phyloP scores from a whole-genome alignment of 164 flowering plant genomes.

The Kingdonia uniflora region DNA sequence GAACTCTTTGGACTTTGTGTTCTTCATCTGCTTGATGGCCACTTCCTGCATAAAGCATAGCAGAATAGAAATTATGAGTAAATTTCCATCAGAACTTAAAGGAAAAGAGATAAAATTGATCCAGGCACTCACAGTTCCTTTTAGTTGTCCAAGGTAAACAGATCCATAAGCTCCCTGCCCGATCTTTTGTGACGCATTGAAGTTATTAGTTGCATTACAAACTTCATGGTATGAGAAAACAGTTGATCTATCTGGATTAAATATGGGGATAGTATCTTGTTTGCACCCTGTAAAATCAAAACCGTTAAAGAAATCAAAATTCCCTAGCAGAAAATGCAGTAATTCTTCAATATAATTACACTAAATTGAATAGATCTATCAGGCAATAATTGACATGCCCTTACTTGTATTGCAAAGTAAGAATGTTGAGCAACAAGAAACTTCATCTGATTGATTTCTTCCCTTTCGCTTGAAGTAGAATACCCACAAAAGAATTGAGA shows the following conservation, averaged over 20 bases:
- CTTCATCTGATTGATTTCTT: neutral
- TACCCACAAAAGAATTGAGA: slow-evolving; percentile 9
- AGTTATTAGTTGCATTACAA: slow-evolving; percentile 20
- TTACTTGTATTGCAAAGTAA: neutral
- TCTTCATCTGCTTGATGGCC: slow-evolving; percentile 36
- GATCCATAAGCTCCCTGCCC: slow-evolving; percentile 34
- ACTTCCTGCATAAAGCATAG: slow-evolving; percentile 18
- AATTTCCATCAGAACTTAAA: neutral
- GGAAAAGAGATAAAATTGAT: neutral
- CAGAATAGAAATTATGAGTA: neutral
- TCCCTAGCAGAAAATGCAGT: neutral
- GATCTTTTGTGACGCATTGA: slow-evolving; percentile 16
- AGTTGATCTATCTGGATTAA: slow-evolving; percentile 15
- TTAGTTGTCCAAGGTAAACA: slow-evolving; percentile 22
- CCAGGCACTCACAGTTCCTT: slow-evolving; percentile 16
- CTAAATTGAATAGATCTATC: neutral
- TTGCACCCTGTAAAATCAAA: slow-evolving; percentile 13
- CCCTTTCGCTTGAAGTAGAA: slow-evolving; percentile 11
- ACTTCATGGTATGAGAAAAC: slow-evolving; percentile 20
- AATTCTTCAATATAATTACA: neutral
- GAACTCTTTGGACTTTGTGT: slow-evolving; percentile 32
- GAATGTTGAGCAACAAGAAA: neutral
- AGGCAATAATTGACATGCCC: neutral
- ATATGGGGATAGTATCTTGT: slow-evolving; percentile 7
- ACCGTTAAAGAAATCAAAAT: neutral